Percentiles rank a stretch among this genome's conserved stretches.
Conservation (phyloP, 306 rosid genomes). For the Vigna angularis region DNA sequence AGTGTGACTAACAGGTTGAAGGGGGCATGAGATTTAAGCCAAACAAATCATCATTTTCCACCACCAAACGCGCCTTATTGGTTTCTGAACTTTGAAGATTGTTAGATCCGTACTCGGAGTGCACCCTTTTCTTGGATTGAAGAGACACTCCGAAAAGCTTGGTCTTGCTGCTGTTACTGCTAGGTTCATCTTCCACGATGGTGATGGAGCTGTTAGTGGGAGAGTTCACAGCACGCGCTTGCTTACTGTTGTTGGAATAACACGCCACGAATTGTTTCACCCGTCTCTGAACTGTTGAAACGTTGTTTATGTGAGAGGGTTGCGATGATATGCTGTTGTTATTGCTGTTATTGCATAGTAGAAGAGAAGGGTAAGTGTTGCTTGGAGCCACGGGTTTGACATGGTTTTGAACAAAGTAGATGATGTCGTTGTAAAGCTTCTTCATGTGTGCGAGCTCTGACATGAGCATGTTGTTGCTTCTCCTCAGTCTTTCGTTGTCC, state of each 20-base stretch:
- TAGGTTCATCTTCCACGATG: conserved; percentile 54
- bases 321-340: neutral
- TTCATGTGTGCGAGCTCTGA: conserved; percentile 84
- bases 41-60: conserved; percentile 67
- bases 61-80: conserved; percentile 58
- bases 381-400: conserved; percentile 86
- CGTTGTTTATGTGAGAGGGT: neutral
- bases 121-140: conserved; percentile 80
- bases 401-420: conserved; percentile 87
- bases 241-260: conserved; percentile 43
- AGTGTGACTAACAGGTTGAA: conserved; percentile 54
- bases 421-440: conserved; percentile 83
- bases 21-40: conserved; percentile 92
- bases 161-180: conserved; percentile 60
- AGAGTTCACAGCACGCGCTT: conserved; percentile 51
- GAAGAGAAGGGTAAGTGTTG: conserved; percentile 65
- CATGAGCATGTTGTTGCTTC: conserved; percentile 82
- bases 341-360: conserved; percentile 40
- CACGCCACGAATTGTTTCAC: conserved; percentile 56
- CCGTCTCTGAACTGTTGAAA: conserved; percentile 48
- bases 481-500: conserved; percentile 81
- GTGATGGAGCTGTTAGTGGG: conserved; percentile 69
- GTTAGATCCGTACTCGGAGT: conserved; percentile 66
- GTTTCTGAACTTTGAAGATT: conserved; percentile 42
- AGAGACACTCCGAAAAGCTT: conserved; percentile 87